Evolutionary conservation across 495 filamentous ascomycete species (phyloP).

Genomic region (Neurospora africana): DNA sequence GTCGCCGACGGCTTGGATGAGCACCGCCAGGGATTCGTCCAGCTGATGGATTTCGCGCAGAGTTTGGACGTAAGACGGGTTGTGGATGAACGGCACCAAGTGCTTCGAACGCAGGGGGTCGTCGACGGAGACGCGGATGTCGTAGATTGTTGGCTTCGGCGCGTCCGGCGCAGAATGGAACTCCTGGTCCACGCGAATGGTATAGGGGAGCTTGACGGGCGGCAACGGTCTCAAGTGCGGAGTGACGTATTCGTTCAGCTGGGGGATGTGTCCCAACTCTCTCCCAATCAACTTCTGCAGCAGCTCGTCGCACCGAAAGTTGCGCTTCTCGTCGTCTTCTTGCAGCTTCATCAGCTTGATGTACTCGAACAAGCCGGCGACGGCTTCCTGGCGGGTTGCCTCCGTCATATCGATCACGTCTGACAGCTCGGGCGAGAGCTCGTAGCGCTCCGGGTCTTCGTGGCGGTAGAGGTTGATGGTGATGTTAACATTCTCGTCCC

Average conservation of each 20-base stretch:
- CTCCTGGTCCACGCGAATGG: constrained; percentile 82
- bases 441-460: constrained; percentile 75
- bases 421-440: constrained; percentile 62
- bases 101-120: constrained; percentile 60
- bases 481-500: constrained; percentile 87
- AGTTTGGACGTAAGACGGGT: constrained; percentile 44
- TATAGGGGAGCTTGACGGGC: constrained; percentile 79
- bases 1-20: constrained; percentile 66
- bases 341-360: constrained; percentile 74
- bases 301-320: constrained; percentile 78
- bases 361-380: constrained; percentile 93
- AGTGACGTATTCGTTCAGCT: constrained; percentile 65
- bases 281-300: constrained; percentile 65
- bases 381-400: constrained; percentile 73
- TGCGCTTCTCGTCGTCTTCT: constrained; percentile 87
- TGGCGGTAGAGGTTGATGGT: constrained; percentile 79
- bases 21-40: constrained; percentile 74
- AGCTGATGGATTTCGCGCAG: constrained; percentile 60
- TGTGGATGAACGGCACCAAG: constrained; percentile 48
- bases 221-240: constrained; percentile 67
- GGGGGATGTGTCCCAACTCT: constrained; percentile 78
- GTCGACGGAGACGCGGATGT: constrained; percentile 74
- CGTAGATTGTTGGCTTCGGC: constrained; percentile 68
- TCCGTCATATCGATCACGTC: constrained; percentile 78
- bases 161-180: constrained; percentile 47